Conservation (phyloP, 345 rosid species). For the Nephelium lappaceum region DNA sequence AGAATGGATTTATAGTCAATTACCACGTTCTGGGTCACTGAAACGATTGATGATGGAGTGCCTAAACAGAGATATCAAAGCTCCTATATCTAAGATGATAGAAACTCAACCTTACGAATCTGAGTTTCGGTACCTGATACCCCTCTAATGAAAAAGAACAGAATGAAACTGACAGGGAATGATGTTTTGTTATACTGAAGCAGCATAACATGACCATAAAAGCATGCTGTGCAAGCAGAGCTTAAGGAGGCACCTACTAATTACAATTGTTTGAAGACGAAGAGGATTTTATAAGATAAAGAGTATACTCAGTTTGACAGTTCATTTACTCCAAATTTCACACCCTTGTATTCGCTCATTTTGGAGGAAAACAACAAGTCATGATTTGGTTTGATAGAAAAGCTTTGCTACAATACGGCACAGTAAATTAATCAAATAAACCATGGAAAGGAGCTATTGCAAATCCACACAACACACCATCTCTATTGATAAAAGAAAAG, state of each 20-base stretch:
- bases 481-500: neutral
- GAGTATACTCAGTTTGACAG: neutral
- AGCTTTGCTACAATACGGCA: neutral
- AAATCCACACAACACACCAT: neutral
- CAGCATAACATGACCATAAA: neutral
- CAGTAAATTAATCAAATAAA: neutral
- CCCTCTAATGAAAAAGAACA: constrained; percentile 34
- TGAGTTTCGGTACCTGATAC: constrained; percentile 73
- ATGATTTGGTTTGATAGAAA: neutral
- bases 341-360: neutral
- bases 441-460: neutral
- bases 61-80: constrained; percentile 56
- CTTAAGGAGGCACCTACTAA: neutral
- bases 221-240: neutral
- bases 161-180: neutral
- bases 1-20: constrained; percentile 90
- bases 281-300: neutral
- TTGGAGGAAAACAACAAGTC: neutral
- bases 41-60: constrained; percentile 76
- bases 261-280: neutral
- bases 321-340: neutral
- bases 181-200: neutral
- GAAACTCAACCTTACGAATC: constrained; percentile 78
- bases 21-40: constrained; percentile 64
- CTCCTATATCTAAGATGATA: constrained; percentile 47